Conservation (phyloP, 139 green algal genomes). For the Microglena sp. region DNA sequence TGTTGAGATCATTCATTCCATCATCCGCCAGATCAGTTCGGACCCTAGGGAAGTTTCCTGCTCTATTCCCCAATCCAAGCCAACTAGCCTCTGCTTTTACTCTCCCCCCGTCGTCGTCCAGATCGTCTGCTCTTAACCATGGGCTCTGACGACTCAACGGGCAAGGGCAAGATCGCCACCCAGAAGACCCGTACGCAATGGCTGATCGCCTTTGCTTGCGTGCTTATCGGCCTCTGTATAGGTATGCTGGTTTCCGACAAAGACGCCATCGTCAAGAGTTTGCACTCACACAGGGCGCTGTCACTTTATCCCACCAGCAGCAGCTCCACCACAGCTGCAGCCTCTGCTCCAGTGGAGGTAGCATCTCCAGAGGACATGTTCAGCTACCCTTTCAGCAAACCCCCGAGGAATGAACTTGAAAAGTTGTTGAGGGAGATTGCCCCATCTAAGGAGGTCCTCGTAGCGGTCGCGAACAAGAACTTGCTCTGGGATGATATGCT, state of each 20-base stretch:
- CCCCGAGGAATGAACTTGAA: constrained; percentile 3
- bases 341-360: constrained; percentile 1
- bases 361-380: neutral
- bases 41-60: neutral
- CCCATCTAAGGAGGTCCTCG: constrained; percentile 70
- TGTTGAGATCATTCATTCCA: neutral
- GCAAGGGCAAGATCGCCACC: constrained; percentile 26
- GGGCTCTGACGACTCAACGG: constrained; percentile 24
- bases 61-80: neutral
- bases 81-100: neutral
- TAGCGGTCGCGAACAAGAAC: constrained; percentile 84
- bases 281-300: too few relatives aligned
- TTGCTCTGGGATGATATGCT: constrained; percentile 60
- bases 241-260: constrained; percentile 54
- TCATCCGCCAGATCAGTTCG: too few relatives aligned
- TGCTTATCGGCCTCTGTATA: constrained; percentile 50
- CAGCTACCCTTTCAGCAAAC: neutral
- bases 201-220: constrained; percentile 30
- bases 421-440: constrained; percentile 37
- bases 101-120: neutral
- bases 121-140: neutral
- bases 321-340: too few relatives aligned
- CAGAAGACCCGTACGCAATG: constrained; percentile 23
- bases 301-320: too few relatives aligned
- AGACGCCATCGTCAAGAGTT: too few relatives aligned